Percentiles rank a stretch among this genome's conserved stretches.
Evolutionary conservation across 2,329 filamentous ascomycete species (phyloP).

Genomic region (Verticillium zaregamsianum): DNA sequence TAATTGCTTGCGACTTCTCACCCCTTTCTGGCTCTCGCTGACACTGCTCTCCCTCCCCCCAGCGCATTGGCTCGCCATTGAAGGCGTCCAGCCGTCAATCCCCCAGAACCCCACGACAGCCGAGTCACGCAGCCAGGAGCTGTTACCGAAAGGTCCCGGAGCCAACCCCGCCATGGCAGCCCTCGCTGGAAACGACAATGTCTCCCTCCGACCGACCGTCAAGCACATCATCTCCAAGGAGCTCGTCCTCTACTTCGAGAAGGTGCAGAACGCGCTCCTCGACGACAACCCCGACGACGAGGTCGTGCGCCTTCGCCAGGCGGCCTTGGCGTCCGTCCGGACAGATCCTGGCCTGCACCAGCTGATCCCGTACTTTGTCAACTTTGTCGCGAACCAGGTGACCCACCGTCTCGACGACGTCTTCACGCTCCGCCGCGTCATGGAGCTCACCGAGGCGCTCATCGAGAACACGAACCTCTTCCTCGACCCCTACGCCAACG

Average conservation of each 20-base stretch:
- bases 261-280: constrained; percentile 82
- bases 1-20: constrained; percentile 32
- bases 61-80: constrained; percentile 97
- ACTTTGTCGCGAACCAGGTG: constrained; percentile 93
- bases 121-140: constrained; percentile 78
- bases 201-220: constrained; percentile 81
- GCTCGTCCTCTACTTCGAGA: constrained; percentile 94
- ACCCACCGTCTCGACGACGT: constrained; percentile 89
- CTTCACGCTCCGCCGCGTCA: constrained; percentile 85
- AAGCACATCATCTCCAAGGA: constrained; percentile 97
- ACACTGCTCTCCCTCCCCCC: constrained; percentile 13
- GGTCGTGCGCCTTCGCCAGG: constrained; percentile 66
- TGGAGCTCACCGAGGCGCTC: constrained; percentile 81
- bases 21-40: constrained; percentile 1
- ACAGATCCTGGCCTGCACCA: constrained; percentile 93
- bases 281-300: constrained; percentile 83
- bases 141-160: constrained; percentile 84
- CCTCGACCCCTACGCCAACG: constrained; percentile 55
- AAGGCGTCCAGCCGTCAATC: constrained; percentile 94
- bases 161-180: constrained; percentile 82
- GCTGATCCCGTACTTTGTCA: constrained; percentile 91
- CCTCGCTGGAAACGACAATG: constrained; percentile 76
- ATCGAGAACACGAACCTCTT: constrained; percentile 81
- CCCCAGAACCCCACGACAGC: constrained; percentile 90
- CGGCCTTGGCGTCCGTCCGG: constrained; percentile 78